Conservation (phyloP, 768 basidiomycete species). For the Mycena albidolilacea region DNA sequence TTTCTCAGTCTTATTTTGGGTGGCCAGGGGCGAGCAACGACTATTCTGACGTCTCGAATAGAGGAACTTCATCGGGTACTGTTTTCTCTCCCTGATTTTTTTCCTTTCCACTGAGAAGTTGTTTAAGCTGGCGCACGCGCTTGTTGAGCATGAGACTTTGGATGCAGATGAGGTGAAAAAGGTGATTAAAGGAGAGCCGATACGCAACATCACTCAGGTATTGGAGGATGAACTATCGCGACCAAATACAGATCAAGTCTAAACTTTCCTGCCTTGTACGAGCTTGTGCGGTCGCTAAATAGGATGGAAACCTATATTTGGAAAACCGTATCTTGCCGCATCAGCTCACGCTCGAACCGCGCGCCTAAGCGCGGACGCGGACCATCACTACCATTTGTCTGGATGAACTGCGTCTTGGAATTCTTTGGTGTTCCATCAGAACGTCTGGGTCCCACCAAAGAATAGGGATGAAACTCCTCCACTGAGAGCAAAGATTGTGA, state of each 20-base stretch:
- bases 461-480: not conserved
- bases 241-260: conserved; percentile 38
- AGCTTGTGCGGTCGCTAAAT: conserved; percentile 5
- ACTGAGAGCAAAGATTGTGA: not conserved
- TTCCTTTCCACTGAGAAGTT: conserved; percentile 33
- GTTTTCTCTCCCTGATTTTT: conserved; percentile 30
- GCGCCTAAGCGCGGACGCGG: not conserved
- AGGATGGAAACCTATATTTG: not conserved
- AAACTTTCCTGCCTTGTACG: not conserved
- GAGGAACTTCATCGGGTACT: conserved; percentile 84
- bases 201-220: conserved; percentile 78
- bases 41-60: conserved; percentile 75
- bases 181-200: conserved; percentile 88
- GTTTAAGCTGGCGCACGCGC: conserved; percentile 85
- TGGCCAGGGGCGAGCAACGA: conserved; percentile 76
- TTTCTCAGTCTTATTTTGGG: conserved; percentile 71
- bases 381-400: not conserved
- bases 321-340: not conserved
- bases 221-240: conserved; percentile 69
- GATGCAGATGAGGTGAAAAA: conserved; percentile 87
- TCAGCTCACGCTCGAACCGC: conserved; percentile 7
- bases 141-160: conserved; percentile 97
- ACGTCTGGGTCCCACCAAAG: not conserved
- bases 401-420: not conserved
- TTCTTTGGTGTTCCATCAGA: conserved; percentile 21